Evolutionary conservation across 2,329 filamentous ascomycete genomes (phyloP).

Genomic region (Trichoderma sp.): DNA sequence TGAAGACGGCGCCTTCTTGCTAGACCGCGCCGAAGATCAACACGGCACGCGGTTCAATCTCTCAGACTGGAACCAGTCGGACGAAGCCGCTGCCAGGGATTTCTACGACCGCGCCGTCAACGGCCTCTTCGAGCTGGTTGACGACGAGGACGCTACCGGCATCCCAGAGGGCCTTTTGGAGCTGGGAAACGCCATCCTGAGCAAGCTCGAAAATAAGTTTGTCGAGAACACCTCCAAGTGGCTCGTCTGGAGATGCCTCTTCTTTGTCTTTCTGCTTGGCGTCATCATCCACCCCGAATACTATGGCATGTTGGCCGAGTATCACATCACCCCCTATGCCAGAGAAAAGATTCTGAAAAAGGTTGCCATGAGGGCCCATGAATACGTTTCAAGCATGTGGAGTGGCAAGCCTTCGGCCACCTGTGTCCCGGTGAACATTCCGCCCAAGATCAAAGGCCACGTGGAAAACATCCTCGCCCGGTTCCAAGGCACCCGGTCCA

Average conservation of each 20-base stretch:
- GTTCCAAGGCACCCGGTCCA: constrained; percentile 58
- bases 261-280: constrained; percentile 81
- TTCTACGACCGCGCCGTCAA: constrained; percentile 85
- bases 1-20: constrained; percentile 86
- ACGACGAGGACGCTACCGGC: constrained; percentile 79
- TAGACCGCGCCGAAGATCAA: constrained; percentile 82
- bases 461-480: constrained; percentile 71
- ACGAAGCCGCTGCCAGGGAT: constrained; percentile 79
- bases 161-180: constrained; percentile 85
- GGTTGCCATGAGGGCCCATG: constrained; percentile 77
- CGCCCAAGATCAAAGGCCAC: constrained; percentile 64
- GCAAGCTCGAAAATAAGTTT: constrained; percentile 71
- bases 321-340: constrained; percentile 89
- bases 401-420: constrained; percentile 64
- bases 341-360: constrained; percentile 79
- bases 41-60: constrained; percentile 70
- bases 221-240: constrained; percentile 77
- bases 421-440: constrained; percentile 48
- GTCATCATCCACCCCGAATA: constrained; percentile 88
- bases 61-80: constrained; percentile 72
- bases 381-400: constrained; percentile 78
- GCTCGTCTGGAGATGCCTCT: constrained; percentile 89
- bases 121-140: constrained; percentile 81
- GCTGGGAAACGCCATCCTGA: constrained; percentile 80
- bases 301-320: constrained; percentile 76